phyloP scores from a whole-genome alignment of 2,329 filamentous ascomycete genomes.

The Graphiopsis chlorocephala region DNA sequence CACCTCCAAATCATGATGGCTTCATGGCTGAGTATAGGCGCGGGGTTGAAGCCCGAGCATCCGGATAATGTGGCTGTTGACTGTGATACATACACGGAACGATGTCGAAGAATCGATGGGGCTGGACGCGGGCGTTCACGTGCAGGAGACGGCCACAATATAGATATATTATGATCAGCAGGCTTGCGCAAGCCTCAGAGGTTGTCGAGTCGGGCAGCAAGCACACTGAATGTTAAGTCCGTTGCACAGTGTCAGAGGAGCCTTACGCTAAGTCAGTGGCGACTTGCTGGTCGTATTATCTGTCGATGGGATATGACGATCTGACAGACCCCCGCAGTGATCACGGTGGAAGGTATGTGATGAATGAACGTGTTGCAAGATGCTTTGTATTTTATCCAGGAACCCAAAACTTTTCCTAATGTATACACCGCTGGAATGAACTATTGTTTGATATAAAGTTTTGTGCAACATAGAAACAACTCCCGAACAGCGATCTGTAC shows the following conservation, averaged over 20 bases:
- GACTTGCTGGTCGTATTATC: neutral
- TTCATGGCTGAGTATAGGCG: neutral
- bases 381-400: neutral
- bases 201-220: neutral
- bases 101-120: constrained; percentile 4
- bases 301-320: neutral
- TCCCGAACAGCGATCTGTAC: neutral
- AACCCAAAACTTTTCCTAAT: neutral
- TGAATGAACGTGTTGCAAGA: neutral
- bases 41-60: constrained; percentile 1
- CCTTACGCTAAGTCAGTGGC: neutral
- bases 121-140: constrained; percentile 3
- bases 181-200: neutral
- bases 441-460: neutral
- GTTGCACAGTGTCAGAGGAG: neutral
- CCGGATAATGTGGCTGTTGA: constrained; percentile 6
- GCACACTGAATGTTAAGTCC: neutral
- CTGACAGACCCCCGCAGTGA: neutral
- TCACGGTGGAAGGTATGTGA: neutral
- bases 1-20: neutral
- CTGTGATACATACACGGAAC: constrained; percentile 12
- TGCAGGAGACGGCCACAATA: constrained; percentile 9
- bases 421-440: neutral
- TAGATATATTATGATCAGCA: constrained; percentile 9
- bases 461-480: neutral